These are phyloP conservation scores for Teunomyces panamensis DNA, from an alignment of 805 yeast species.

Conservation along the genomic window DNA sequence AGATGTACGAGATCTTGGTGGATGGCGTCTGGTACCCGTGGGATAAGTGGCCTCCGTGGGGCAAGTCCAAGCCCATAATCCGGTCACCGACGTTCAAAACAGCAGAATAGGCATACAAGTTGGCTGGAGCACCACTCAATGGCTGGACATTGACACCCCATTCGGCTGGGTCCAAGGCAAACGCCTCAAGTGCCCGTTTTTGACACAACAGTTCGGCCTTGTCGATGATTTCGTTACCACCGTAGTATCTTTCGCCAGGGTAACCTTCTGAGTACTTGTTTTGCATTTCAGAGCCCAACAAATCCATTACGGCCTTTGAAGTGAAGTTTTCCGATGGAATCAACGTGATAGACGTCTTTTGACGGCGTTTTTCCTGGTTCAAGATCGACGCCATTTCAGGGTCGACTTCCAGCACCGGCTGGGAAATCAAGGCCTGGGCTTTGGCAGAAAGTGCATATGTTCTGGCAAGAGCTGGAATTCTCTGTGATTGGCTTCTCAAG, in stretches of 20 bases:
- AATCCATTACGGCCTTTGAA: conserved; percentile 91
- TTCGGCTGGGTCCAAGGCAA: conserved; percentile 68
- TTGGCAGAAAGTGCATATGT: conserved; percentile 63
- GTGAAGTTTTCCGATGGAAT: conserved; percentile 98
- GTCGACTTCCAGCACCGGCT: conserved; percentile 62
- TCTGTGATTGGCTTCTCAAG: conserved; percentile 17
- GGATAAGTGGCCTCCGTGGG: conserved; percentile 98
- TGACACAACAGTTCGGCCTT: conserved; percentile 91
- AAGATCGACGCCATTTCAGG: conserved; percentile 76
- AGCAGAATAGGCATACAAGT: conserved; percentile 94
- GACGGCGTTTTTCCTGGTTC: conserved; percentile 82
- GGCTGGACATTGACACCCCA: conserved; percentile 99
- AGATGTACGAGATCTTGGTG: conserved; percentile 90
- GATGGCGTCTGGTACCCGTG: conserved; percentile 97
- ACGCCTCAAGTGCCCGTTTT: conserved; percentile 89
- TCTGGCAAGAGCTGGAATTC: conserved; percentile 17
- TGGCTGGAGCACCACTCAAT: conserved; percentile 96
- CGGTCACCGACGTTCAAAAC: conserved; percentile 94
- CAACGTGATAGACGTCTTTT: conserved; percentile 86
- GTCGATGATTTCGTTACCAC: conserved; percentile 97
- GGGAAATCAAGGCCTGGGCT: conserved; percentile 65
- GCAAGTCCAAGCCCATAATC: conserved; percentile 95
- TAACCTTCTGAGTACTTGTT: conserved; percentile 99
- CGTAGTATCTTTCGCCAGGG: conserved; percentile 98
- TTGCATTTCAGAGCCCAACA: conserved; percentile 96